A percentile compares a stretch with the other conserved stretches of the same genome.
These are phyloP conservation scores for Cymbopogon flexuosus DNA, from an alignment of 202 grass and related monocot genomes.

Conservation along the genomic window DNA sequence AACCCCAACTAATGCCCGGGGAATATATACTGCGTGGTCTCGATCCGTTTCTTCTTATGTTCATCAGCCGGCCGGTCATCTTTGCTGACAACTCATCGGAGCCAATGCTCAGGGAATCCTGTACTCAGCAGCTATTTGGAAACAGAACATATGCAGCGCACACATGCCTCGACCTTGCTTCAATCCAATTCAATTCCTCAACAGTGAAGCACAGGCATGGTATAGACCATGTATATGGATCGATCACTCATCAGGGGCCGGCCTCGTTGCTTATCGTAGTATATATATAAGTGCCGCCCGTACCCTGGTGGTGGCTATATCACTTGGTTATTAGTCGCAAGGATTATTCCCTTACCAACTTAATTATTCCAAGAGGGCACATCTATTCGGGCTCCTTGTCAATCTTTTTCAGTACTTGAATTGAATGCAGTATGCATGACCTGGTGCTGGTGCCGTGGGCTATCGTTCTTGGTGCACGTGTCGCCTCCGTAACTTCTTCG, in stretches of 20 bases:
- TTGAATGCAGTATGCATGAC: background rate
- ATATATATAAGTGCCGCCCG: background rate
- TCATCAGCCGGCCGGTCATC: background rate
- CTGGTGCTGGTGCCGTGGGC: background rate
- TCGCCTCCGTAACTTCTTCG: background rate
- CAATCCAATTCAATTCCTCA: background rate
- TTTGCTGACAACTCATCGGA: constrained; percentile 36
- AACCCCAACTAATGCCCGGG: constrained; percentile 27
- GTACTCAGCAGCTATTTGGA: constrained; percentile 7
- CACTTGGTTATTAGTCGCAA: background rate
- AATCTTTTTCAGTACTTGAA: constrained; percentile 24
- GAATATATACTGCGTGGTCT: constrained; percentile 37
- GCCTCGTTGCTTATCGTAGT: constrained; percentile 24
- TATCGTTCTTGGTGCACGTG: constrained; percentile 10
- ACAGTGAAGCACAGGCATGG: constrained; percentile 1
- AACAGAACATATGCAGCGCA: constrained; percentile 10
- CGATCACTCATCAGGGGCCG: background rate
- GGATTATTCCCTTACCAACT: constrained; percentile 26
- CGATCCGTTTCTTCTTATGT: constrained; percentile 24
- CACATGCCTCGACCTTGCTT: too few species aligned
- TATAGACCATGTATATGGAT: constrained; percentile 18
- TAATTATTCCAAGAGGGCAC: background rate
- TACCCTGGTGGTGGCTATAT: background rate
- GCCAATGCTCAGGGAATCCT: constrained; percentile 31
- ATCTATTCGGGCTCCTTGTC: constrained; percentile 1